Base-by-base conservation (phyloP, 148 eudicot genomes). In the Rhododendron mucronatum region DNA sequence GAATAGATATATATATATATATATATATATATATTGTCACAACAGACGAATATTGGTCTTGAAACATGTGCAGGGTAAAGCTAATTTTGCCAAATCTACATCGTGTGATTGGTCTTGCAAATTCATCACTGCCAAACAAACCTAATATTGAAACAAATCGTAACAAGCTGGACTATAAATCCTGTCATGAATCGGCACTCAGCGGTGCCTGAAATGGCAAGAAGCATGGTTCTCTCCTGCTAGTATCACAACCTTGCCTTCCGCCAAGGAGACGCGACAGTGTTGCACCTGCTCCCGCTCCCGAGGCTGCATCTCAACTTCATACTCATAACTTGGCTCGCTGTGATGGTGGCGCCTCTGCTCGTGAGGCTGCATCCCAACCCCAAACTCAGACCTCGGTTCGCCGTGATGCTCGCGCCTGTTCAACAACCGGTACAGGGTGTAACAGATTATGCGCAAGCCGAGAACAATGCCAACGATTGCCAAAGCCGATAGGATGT, bases 381-480 rank as follows among this genome's bases (percentile, higher is more conserved):
- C 26, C 20, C 26, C 78, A 28, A 23, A 50, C 6, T 28, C 65
- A 35, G 55, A 3, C 15, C 76, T 71, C 2, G 7, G 76, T 71
- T 71, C 75, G 16, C 37, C 7, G 37, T 69, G 76, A 3, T 20
- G 23, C 7, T 47, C 45, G 10, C 78, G 91, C 86, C 89, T 88
- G 84, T 89, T 86, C 88, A 89, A 74, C 89, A 89, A 86, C 85
- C 84, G 86, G 83, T 88, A 89, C 30, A 78, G 18, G 77, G 53
- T 45, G 55, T 61, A 76, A 28, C 85, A 85, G 5, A 88, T 26
- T 11, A 88, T 9, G 15, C 85, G 84, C 57, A 88, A 73, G 44
- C 79, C 73, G 21, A 77, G 20, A 2, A 85, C 23, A 30, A 88
- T 77, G 55, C 47, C 89, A 20, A 85, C 13, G 73, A 88, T 26